A percentile compares a stretch with the other conserved stretches of the same genome.
Conservation (phyloP, 257 asterid genomes). For the Lycium barbarum region DNA sequence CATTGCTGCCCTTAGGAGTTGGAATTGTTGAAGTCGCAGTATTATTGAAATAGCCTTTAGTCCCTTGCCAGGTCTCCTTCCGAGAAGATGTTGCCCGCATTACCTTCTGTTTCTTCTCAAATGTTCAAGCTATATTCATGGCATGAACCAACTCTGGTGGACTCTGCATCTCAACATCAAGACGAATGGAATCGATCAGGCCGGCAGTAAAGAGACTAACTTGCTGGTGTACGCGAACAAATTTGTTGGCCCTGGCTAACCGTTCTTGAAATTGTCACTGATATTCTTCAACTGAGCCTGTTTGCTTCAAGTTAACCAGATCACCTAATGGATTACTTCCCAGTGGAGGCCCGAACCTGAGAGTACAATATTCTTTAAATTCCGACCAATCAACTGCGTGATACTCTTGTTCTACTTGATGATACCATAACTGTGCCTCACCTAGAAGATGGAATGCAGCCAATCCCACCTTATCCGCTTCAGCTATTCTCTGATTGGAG, state of each 20-base stretch:
- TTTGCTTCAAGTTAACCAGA: background rate
- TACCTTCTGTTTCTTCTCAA: background rate
- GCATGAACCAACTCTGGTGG: background rate
- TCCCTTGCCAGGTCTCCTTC: background rate
- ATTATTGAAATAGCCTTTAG: background rate
- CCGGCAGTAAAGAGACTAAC: background rate
- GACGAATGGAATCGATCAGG: background rate
- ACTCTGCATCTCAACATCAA: slow-evolving; percentile 12
- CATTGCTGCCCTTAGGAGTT: too few relatives aligned
- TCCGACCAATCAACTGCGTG: background rate
- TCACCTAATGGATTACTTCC: background rate
- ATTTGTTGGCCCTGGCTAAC: background rate
- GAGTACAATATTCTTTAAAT: background rate
- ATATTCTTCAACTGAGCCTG: background rate
- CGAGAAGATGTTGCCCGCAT: background rate
- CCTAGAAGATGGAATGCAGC: too few relatives aligned
- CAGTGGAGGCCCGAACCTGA: too few relatives aligned
- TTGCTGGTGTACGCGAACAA: background rate
- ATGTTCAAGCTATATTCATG: background rate
- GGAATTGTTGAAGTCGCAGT: too few relatives aligned
- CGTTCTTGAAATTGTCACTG: background rate
- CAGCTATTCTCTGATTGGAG: too few relatives aligned
- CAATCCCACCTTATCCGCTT: too few relatives aligned
- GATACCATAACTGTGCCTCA: too few relatives aligned
- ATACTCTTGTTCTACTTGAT: too few relatives aligned